phyloP scores from a whole-genome alignment of 2,329 filamentous ascomycete genomes.

The Trichophaea hybrida region DNA sequence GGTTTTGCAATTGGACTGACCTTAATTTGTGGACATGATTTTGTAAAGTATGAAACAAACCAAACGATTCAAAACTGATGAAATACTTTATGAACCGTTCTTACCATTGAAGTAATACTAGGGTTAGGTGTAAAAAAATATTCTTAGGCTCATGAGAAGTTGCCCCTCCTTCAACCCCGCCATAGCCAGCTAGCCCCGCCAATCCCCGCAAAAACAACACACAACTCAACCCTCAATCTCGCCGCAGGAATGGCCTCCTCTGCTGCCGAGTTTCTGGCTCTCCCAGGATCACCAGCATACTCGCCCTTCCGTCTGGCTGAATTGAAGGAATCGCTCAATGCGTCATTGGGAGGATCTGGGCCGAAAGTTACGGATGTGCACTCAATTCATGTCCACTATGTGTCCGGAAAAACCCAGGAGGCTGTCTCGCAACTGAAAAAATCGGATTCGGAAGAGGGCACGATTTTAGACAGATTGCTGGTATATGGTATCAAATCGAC shows the following conservation, averaged over 20 bases:
- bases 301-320: constrained; percentile 35
- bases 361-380: constrained; percentile 38
- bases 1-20: too few species aligned
- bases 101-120: background rate
- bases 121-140: background rate
- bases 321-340: constrained; percentile 36
- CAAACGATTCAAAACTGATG: too few species aligned
- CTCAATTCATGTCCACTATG: constrained; percentile 51
- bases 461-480: constrained; percentile 44
- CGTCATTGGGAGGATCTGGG: constrained; percentile 25
- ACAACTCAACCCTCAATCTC: constrained; percentile 2
- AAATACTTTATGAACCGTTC: too few species aligned
- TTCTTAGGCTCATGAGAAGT: background rate
- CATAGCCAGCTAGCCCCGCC: constrained; percentile 5
- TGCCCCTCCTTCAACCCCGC: constrained; percentile 5
- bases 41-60: too few species aligned
- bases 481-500: constrained; percentile 42
- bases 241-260: constrained; percentile 15
- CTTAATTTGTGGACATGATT: too few species aligned
- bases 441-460: constrained; percentile 34
- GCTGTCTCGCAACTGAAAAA: constrained; percentile 27
- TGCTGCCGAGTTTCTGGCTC: constrained; percentile 29
- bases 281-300: constrained; percentile 42
- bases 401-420: constrained; percentile 42
- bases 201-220: background rate